Evolutionary conservation across 495 filamentous ascomycete species (phyloP).

Genomic region (Aspergillus ostianus): DNA sequence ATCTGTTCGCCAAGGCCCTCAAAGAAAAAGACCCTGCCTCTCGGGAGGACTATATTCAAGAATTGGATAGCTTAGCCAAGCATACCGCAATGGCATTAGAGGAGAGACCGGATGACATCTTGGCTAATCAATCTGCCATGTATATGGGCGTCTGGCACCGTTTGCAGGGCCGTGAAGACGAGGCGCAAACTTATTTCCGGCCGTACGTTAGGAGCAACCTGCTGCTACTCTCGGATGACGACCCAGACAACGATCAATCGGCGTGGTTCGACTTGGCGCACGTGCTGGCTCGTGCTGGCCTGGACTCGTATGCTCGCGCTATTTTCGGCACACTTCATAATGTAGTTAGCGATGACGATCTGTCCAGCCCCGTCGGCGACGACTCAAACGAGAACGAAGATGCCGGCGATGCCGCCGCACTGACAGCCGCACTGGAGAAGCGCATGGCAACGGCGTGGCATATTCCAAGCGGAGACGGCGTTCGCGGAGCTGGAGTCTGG

Average conservation of each 20-base stretch:
- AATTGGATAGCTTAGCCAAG: background rate
- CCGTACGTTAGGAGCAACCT: slow-evolving; percentile 8
- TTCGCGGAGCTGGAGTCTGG: background rate
- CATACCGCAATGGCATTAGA: background rate
- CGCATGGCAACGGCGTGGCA: background rate
- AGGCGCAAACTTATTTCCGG: slow-evolving; percentile 8
- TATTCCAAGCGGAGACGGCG: background rate
- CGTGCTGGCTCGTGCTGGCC: slow-evolving; percentile 4
- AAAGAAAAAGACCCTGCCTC: background rate
- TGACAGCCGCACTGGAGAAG: background rate
- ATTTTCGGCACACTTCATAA: background rate
- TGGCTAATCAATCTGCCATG: background rate
- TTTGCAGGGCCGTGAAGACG: background rate
- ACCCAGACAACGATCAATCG: slow-evolving; percentile 12
- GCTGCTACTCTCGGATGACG: slow-evolving; percentile 13
- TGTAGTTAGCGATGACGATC: background rate
- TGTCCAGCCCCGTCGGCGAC: background rate
- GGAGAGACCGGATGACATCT: background rate
- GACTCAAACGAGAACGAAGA: background rate
- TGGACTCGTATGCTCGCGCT: background rate
- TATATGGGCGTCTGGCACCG: slow-evolving; percentile 13
- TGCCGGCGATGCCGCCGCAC: background rate
- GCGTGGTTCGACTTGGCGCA: slow-evolving; percentile 4
- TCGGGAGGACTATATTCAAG: background rate
- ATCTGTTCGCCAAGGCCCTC: background rate